These are phyloP conservation scores for Colletotrichum euphorbiae DNA, from an alignment of 2,329 filamentous ascomycete genomes.

Conservation along the genomic window DNA sequence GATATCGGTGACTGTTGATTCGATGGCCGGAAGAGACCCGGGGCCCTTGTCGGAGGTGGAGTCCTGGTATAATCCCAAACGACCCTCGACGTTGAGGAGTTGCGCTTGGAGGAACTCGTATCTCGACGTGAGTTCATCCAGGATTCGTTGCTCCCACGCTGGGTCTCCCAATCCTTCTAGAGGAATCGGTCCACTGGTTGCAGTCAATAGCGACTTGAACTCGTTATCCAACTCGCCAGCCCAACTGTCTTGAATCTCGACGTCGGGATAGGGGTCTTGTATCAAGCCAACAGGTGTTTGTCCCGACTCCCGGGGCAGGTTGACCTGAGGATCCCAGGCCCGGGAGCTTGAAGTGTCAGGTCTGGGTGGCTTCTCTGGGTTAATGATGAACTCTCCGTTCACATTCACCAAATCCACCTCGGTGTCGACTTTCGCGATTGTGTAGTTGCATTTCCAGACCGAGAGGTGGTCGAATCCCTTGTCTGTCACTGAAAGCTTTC, in stretches of 20 bases:
- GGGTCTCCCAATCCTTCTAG: not conserved
- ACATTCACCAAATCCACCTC: conserved; percentile 9
- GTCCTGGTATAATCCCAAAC: not conserved
- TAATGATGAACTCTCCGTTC: conserved; percentile 9
- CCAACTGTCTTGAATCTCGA: not conserved
- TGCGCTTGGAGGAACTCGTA: conserved; percentile 12
- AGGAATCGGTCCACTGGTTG: not conserved
- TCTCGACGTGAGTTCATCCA: not conserved
- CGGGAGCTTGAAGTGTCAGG: not conserved
- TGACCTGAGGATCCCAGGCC: not conserved
- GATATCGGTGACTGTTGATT: not conserved
- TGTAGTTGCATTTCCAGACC: conserved; percentile 26
- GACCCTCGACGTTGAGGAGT: conserved; percentile 10
- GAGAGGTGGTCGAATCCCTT: not conserved
- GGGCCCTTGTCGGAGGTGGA: not conserved
- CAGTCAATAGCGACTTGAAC: not conserved
- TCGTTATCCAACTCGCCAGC: not conserved
- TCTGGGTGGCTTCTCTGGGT: conserved; percentile 18
- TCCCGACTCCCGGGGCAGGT: conserved; percentile 1
- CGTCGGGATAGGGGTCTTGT: not conserved
- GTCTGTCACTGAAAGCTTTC: not conserved
- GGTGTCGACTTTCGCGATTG: conserved; percentile 10
- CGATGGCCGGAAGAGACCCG: not conserved
- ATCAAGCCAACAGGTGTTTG: not conserved
- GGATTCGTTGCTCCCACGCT: not conserved